phyloP scores from a whole-genome alignment of 139 green algal genomes.

The Coelastrella sp. region DNA sequence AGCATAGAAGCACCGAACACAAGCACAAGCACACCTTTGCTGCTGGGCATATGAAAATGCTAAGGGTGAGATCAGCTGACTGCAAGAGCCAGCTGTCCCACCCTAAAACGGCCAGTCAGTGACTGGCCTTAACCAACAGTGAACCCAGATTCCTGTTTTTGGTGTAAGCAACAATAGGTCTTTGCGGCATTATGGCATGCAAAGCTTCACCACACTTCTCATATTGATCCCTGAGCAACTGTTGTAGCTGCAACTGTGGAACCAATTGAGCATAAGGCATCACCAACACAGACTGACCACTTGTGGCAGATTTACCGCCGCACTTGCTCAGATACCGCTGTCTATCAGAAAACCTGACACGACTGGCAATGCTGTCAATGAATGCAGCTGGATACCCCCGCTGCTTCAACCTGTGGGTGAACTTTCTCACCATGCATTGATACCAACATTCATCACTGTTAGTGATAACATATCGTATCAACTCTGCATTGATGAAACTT shows the following conservation, averaged over 20 bases:
- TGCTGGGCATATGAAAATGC: too few relatives aligned
- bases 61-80: too few relatives aligned
- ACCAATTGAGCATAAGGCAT: neutral
- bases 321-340: neutral
- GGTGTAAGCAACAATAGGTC: neutral
- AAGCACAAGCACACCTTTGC: too few relatives aligned
- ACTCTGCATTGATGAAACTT: conserved; percentile 30
- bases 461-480: conserved; percentile 21
- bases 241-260: neutral
- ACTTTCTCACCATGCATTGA: conserved; percentile 13
- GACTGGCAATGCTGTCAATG: conserved; percentile 2
- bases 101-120: too few relatives aligned
- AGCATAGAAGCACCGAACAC: too few relatives aligned
- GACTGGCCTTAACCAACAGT: too few relatives aligned
- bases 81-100: too few relatives aligned
- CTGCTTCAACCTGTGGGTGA: too few relatives aligned
- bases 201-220: neutral
- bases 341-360: neutral
- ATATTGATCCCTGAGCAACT: too few relatives aligned
- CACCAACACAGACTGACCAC: neutral
- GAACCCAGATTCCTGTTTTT: neutral
- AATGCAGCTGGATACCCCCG: neutral
- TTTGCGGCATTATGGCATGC: neutral
- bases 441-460: conserved; percentile 16
- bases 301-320: neutral